phyloP scores from a whole-genome alignment of 495 filamentous ascomycete genomes.

The Thermochaetoides thermophila region DNA sequence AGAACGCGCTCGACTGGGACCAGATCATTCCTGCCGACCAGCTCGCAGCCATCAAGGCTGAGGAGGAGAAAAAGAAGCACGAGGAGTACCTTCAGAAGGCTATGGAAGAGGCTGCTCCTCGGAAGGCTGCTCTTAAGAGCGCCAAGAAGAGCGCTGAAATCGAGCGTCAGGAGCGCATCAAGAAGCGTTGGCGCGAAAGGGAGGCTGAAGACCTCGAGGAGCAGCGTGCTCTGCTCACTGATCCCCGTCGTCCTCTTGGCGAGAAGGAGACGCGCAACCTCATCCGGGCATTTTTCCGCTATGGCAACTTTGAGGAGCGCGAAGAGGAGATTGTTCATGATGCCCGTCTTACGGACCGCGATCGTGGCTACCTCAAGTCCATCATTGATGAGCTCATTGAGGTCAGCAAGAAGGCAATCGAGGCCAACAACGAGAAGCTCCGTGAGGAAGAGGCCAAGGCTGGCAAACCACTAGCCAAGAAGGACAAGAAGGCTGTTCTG shows the following conservation, averaged over 20 bases:
- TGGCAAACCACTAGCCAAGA: constrained; percentile 72
- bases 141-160: constrained; percentile 47
- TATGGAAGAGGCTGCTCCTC: constrained; percentile 72
- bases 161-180: constrained; percentile 75
- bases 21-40: constrained; percentile 94
- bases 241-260: constrained; percentile 72
- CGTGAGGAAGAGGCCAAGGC: constrained; percentile 58
- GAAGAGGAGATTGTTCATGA: constrained; percentile 74
- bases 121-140: constrained; percentile 48
- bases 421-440: constrained; percentile 49
- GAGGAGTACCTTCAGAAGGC: constrained; percentile 69
- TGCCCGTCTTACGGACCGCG: constrained; percentile 65
- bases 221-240: constrained; percentile 42
- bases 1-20: constrained; percentile 73
- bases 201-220: constrained; percentile 44
- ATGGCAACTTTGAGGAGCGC: constrained; percentile 74
- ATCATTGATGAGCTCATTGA: constrained; percentile 39
- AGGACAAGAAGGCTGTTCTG: constrained; percentile 89
- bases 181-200: constrained; percentile 75
- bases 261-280: constrained; percentile 89
- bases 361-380: constrained; percentile 56
- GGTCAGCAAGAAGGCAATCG: constrained; percentile 50
- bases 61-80: constrained; percentile 71
- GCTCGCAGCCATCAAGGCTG: constrained; percentile 72
- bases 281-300: constrained; percentile 72